Evolutionary conservation across 1,284 basidiomycete genomes (phyloP).

Genomic region (Trametes sp.): DNA sequence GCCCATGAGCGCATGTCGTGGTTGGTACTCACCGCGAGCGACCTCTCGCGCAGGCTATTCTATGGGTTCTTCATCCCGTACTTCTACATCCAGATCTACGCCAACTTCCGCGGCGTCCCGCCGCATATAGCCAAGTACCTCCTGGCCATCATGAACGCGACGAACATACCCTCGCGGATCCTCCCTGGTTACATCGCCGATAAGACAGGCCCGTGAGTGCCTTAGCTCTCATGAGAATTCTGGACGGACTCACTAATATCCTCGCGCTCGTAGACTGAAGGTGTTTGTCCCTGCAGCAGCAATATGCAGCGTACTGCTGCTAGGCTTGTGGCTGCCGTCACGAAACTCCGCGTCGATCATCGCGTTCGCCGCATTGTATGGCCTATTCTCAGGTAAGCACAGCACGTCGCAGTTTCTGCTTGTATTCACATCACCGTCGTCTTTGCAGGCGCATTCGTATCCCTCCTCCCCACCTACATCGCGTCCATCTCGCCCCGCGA

Average conservation of each 20-base stretch:
- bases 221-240: background rate
- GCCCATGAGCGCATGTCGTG: background rate
- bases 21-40: background rate
- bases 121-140: slow-evolving; percentile 25
- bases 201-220: slow-evolving; percentile 23
- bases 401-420: background rate
- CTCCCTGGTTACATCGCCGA: slow-evolving; percentile 29
- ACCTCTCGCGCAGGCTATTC: slow-evolving; percentile 15
- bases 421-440: background rate
- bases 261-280: slow-evolving; percentile 7
- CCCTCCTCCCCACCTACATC: slow-evolving; percentile 29
- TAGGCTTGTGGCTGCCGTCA: slow-evolving; percentile 29
- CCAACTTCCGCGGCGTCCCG: slow-evolving; percentile 27
- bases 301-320: slow-evolving; percentile 22
- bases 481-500: slow-evolving; percentile 30
- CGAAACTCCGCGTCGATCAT: slow-evolving; percentile 23
- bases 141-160: slow-evolving; percentile 30
- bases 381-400: slow-evolving; percentile 25
- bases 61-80: slow-evolving; percentile 54
- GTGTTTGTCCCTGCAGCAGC: slow-evolving; percentile 25
- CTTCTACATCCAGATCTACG: slow-evolving; percentile 32
- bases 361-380: slow-evolving; percentile 29
- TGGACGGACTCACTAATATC: background rate
- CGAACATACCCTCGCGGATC: slow-evolving; percentile 28
- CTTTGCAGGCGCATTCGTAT: slow-evolving; percentile 28